These are phyloP conservation scores for Colletotrichum euphorbiae DNA, from an alignment of 2,329 filamentous ascomycete genomes.

Conservation along the genomic window DNA sequence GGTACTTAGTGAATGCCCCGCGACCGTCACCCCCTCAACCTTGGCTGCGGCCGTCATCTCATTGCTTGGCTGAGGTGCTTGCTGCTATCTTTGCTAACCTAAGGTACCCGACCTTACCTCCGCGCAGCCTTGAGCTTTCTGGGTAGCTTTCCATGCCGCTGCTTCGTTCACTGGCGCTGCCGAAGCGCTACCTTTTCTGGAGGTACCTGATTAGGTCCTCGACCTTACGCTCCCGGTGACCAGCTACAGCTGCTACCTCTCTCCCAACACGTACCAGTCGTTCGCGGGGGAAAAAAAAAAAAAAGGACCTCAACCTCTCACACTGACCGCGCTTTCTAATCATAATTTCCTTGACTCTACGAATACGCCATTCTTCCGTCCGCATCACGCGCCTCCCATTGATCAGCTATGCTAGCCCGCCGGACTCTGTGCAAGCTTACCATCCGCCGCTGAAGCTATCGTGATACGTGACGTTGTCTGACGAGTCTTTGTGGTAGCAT, in stretches of 20 bases:
- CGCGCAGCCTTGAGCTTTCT: background rate
- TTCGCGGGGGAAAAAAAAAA: background rate
- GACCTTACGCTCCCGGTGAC: slow-evolving; percentile 14
- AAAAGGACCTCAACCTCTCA: slow-evolving; percentile 1
- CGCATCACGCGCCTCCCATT: slow-evolving; percentile 9
- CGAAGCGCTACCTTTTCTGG: background rate
- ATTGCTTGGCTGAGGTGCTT: background rate
- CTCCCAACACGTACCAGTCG: slow-evolving; percentile 10
- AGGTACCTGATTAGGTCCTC: slow-evolving; percentile 1
- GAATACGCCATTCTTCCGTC: slow-evolving; percentile 14
- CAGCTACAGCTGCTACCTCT: slow-evolving; percentile 21
- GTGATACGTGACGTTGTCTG: slow-evolving; percentile 39
- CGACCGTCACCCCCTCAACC: slow-evolving; percentile 35
- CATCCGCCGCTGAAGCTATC: slow-evolving; percentile 32
- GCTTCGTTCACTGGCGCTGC: slow-evolving; percentile 3
- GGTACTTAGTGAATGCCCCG: slow-evolving; percentile 25
- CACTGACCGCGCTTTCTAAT: background rate
- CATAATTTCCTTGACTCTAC: background rate
- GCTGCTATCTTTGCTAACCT: background rate
- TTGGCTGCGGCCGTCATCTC: background rate
- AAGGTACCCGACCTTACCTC: background rate
- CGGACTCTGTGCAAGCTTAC: slow-evolving; percentile 13
- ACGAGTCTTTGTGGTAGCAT: slow-evolving; percentile 31
- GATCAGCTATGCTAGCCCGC: slow-evolving; percentile 6
- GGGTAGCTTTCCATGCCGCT: slow-evolving; percentile 7